Base-by-base conservation (phyloP, 192 early-diverging fungal genomes). In the Coemansia sp. region DNA sequence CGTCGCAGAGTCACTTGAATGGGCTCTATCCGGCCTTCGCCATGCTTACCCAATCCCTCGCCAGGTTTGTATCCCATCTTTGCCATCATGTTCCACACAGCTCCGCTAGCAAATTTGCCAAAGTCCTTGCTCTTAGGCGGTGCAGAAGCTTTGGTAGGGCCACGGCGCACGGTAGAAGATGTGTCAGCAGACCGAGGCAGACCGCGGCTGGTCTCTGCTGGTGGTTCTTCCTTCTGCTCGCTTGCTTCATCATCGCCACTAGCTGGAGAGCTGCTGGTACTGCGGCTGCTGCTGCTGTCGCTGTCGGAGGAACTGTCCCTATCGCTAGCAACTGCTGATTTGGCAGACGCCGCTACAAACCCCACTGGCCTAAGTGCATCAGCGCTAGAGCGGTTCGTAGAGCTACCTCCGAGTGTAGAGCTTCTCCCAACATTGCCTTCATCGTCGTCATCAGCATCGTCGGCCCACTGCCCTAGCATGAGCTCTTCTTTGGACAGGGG, bases 51-150 rank as follows among this genome's bases (percentile, higher is more conserved):
- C n/a, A 99, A 80, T 65, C 96, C 95, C 80, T 92, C 84, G 15
- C 97, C 97, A 24, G 79, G 82, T 67, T 86, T 86, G 87, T 92
- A 99, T 35, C 96, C 96, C 92, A 95, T 94, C 66, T 91, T 93
- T 56, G 89, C 78, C 85, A 99, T 84, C 87, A 96, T 89, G 37
- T 87, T 88, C 71, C 89, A 80, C 45, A 92, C 93, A 4, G 87
- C 86, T 55, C 88, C 84, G 32, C 85, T 87, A 18, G 90, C 89
- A 69, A 95, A 98, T 45, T 87, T 88, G 10, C 86, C 94, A 89
- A 96, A 98, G n/a, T 91, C 91, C 52, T 82, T 82, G 58, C 62
- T 74, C 8, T 62, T 56, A 39, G 61, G 49, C 44, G 29, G 37
- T 24, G 52, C 15, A 15, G 11, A 4, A 10, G 69, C 7, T 45